Base-by-base conservation (phyloP, 2,329 filamentous ascomycete genomes). In the Tolypocladium ophioglossoides region DNA sequence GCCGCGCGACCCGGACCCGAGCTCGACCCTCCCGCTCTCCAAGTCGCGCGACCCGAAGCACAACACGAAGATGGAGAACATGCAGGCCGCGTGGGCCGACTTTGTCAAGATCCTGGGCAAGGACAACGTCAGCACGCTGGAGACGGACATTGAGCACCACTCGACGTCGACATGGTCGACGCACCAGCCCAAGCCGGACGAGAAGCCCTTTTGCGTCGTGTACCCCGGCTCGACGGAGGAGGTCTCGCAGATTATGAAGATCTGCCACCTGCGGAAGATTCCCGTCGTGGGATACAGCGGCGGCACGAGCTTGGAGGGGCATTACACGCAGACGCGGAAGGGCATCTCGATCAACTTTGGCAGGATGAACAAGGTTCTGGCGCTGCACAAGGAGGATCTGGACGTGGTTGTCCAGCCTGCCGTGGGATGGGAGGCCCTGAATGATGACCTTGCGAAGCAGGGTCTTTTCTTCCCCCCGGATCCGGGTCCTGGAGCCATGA, bases 391-490 rank as follows among this genome's bases (percentile, higher is more conserved):
- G 70, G 83, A 86, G 2, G 87, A 91, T 64, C 72, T 90, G 56
- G 87, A 91, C 67, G 85, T 87, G 16, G 78, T 89, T 8, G 86
- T 90, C 22, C 87, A 90, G 69, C 86, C 87, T 6, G 91, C 88
- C 2, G 82, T 96, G 11, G 89, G 89, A 14, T 96, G 91, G 91
- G 89, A 96, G 72, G 67, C 78, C 10, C 75, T 96, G 40, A 96
- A 96, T 66, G 89, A 94, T 63, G 77, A 86, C 58, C 78, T 96
- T 20, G 77, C 74, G 8, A 77, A 83, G 50, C 77, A 89, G 56
- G 87, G 86, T 32, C 79, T 96, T 4, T 95, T 96, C 77, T 96
- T 96, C 72, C 91, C 91, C 24, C 91, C 90, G 0, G 91, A 96
- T 68, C 91, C 91, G 20, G 91, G 91, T 52, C 91, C 91, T 52